Evolutionary conservation across 2,329 filamentous ascomycete genomes (phyloP).

Genomic region (Coleophoma eucalyptorum): DNA sequence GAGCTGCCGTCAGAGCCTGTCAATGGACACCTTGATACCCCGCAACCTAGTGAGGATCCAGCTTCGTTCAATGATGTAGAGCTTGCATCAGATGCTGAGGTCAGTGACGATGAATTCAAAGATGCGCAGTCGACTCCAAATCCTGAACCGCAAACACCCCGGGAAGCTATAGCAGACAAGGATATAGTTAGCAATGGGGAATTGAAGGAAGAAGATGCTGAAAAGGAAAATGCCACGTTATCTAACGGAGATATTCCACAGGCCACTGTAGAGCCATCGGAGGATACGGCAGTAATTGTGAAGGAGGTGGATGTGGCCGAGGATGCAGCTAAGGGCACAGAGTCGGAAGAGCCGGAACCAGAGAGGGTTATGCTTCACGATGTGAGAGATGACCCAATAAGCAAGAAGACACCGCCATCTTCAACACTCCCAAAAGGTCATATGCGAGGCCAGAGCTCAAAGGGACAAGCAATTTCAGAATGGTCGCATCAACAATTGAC

Average conservation of each 20-base stretch:
- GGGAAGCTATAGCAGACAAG: background rate
- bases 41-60: background rate
- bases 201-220: background rate
- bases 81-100: conserved; percentile 11
- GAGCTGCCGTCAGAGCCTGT: background rate
- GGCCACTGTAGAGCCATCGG: background rate
- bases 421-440: conserved; percentile 8
- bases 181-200: background rate
- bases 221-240: background rate
- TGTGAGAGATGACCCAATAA: conserved; percentile 5
- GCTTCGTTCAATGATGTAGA: background rate
- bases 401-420: conserved; percentile 3
- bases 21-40: conserved; percentile 11
- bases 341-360: conserved; percentile 1
- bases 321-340: background rate
- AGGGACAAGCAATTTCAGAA: conserved; percentile 53
- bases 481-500: conserved; percentile 83
- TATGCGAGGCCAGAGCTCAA: conserved; percentile 15
- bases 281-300: background rate
- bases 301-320: background rate
- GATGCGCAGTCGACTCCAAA: conserved; percentile 30
- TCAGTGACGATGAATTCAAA: conserved; percentile 34
- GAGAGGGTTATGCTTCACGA: conserved; percentile 1
- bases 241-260: background rate
- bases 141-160: conserved; percentile 8